phyloP scores from a whole-genome alignment of 2,329 filamentous ascomycete species.

The Aspergillus fijiensis region DNA sequence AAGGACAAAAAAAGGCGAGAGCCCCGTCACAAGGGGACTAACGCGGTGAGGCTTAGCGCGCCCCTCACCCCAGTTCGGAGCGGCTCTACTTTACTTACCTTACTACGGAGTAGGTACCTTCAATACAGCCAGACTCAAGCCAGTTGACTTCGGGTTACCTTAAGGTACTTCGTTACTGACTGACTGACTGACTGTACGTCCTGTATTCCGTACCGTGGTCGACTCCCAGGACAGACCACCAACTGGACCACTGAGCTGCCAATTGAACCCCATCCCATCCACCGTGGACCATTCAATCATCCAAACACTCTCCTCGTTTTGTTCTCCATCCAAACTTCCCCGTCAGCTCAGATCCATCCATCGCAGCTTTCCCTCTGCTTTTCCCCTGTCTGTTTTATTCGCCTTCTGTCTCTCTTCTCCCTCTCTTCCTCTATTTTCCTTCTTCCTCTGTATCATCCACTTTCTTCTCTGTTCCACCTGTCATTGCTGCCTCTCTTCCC shows the following conservation, averaged over 20 bases:
- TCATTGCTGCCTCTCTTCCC: constrained; percentile 14
- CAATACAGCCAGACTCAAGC: no score
- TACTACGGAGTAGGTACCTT: no score
- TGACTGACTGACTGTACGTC: no score
- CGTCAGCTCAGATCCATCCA: constrained; percentile 21
- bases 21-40: constrained; percentile 14
- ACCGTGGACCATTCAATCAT: background rate
- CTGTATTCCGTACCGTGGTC: no score
- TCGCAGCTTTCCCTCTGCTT: constrained; percentile 23
- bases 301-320: constrained; percentile 25
- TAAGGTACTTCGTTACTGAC: no score
- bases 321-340: constrained; percentile 18
- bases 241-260: no score
- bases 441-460: constrained; percentile 17
- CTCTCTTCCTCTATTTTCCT: constrained; percentile 15
- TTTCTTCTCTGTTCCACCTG: constrained; percentile 12
- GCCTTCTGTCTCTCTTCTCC: constrained; percentile 10
- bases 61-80: constrained; percentile 20
- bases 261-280: no score
- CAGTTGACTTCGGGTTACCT: no score
- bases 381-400: constrained; percentile 13
- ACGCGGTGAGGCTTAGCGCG: constrained; percentile 18
- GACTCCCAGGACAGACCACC: no score
- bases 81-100: constrained; percentile 19
- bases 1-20: background rate